These are phyloP conservation scores for Colletotrichum gloeosporioides DNA, from an alignment of 2,329 filamentous ascomycete genomes.

Conservation along the genomic window DNA sequence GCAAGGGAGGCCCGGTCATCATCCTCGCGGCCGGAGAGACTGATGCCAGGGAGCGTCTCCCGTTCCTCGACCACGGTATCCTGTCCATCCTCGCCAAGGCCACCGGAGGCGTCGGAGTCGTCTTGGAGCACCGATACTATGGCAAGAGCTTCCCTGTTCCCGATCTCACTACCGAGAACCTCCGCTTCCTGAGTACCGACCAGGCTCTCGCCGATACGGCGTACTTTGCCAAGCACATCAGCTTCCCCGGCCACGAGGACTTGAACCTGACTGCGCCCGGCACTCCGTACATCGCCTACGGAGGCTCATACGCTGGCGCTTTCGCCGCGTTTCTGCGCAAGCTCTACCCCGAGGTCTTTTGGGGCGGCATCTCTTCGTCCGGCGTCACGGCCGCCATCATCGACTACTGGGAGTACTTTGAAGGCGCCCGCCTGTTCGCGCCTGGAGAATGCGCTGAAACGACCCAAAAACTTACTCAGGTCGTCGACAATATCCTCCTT, in stretches of 20 bases:
- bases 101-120: conserved; percentile 76
- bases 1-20: conserved; percentile 80
- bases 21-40: conserved; percentile 78
- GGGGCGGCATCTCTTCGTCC: conserved; percentile 79
- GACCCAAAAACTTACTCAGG: conserved; percentile 61
- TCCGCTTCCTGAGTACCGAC: conserved; percentile 84
- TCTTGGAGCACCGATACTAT: conserved; percentile 90
- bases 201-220: conserved; percentile 82
- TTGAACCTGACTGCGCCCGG: conserved; percentile 68
- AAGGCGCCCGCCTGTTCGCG: conserved; percentile 53
- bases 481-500: conserved; percentile 58
- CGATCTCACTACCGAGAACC: conserved; percentile 69
- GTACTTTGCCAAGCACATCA: conserved; percentile 78
- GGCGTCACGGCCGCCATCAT: conserved; percentile 80
- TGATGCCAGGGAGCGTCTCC: conserved; percentile 64
- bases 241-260: conserved; percentile 73
- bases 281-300: conserved; percentile 79
- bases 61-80: conserved; percentile 80
- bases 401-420: conserved; percentile 73
- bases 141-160: conserved; percentile 74
- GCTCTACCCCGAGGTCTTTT: conserved; percentile 79
- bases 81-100: conserved; percentile 72
- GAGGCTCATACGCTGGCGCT: conserved; percentile 83
- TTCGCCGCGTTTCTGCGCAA: conserved; percentile 80
- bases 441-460: conserved; percentile 67